phyloP scores from a whole-genome alignment of 495 filamentous ascomycete species.

The Penicillium cinerascens region DNA sequence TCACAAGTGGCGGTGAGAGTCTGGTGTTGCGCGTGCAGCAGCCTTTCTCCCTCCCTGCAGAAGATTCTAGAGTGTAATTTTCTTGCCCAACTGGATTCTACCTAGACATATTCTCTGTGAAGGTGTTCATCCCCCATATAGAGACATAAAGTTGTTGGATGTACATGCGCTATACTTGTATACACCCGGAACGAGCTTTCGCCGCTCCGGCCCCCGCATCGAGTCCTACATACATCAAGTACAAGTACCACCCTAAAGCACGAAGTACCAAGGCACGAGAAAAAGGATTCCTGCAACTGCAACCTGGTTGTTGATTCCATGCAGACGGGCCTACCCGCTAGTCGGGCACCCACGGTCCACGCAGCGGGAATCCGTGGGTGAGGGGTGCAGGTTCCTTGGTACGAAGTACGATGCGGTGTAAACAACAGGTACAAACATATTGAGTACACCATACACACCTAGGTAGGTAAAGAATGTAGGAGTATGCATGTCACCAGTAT shows the following conservation, averaged over 20 bases:
- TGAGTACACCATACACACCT: no score
- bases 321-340: conserved; percentile 21
- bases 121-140: no score
- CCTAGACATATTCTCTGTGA: no score
- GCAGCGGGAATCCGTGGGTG: conserved; percentile 11
- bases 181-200: neutral
- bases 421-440: neutral
- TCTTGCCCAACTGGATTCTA: neutral
- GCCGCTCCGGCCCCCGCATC: neutral
- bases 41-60: conserved; percentile 3
- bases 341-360: conserved; percentile 20
- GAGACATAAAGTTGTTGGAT: neutral
- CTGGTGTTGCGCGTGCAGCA: conserved; percentile 13
- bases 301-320: conserved; percentile 2
- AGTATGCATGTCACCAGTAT: neutral
- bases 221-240: neutral
- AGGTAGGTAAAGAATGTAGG: neutral
- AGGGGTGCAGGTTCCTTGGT: neutral
- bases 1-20: conserved; percentile 29
- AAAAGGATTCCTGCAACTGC: neutral
- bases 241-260: neutral
- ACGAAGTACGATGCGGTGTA: conserved; percentile 5
- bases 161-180: neutral
- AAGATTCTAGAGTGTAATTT: neutral
- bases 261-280: neutral